Evolutionary conservation across 805 yeast genomes (phyloP).

Genomic region (Candida khao-thaluensis): DNA sequence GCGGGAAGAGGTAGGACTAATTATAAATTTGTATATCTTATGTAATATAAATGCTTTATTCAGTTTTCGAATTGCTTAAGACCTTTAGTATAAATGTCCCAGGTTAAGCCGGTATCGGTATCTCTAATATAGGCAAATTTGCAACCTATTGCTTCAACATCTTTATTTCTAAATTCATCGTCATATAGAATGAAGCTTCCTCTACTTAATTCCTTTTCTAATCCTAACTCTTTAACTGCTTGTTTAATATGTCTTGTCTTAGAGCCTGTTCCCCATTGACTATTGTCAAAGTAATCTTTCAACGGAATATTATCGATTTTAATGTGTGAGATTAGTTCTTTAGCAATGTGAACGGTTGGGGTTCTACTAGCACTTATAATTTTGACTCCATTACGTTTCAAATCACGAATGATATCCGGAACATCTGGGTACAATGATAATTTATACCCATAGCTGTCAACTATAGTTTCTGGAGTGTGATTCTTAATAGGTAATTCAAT

Average conservation of each 20-base stretch:
- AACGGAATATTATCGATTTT: slow-evolving; percentile 54
- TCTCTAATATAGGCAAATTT: slow-evolving; percentile 63
- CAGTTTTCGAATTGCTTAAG: slow-evolving; percentile 19
- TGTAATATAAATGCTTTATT: neutral
- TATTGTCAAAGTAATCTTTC: slow-evolving; percentile 50
- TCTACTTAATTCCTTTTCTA: slow-evolving; percentile 45
- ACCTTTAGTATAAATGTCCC: slow-evolving; percentile 51
- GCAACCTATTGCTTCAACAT: slow-evolving; percentile 70
- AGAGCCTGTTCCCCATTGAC: slow-evolving; percentile 69
- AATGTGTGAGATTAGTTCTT: slow-evolving; percentile 53
- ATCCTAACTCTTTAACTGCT: slow-evolving; percentile 47
- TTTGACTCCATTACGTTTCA: slow-evolving; percentile 46
- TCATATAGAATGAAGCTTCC: slow-evolving; percentile 57
- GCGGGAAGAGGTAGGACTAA: no score
- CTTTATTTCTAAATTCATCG: slow-evolving; percentile 76
- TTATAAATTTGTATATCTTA: neutral
- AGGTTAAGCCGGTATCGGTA: slow-evolving; percentile 56
- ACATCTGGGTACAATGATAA: slow-evolving; percentile 68
- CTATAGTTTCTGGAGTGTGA: slow-evolving; percentile 33
- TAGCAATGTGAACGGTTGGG: slow-evolving; percentile 74
- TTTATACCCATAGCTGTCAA: slow-evolving; percentile 55
- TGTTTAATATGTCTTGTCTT: slow-evolving; percentile 55
- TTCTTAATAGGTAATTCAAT: slow-evolving; percentile 53
- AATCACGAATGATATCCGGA: slow-evolving; percentile 54
- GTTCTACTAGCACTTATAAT: slow-evolving; percentile 80